A percentile compares a stretch with the other conserved stretches of the same genome.
Conservation (phyloP, 2,329 filamentous ascomycete species). For the Aspergillus arachidicola region DNA sequence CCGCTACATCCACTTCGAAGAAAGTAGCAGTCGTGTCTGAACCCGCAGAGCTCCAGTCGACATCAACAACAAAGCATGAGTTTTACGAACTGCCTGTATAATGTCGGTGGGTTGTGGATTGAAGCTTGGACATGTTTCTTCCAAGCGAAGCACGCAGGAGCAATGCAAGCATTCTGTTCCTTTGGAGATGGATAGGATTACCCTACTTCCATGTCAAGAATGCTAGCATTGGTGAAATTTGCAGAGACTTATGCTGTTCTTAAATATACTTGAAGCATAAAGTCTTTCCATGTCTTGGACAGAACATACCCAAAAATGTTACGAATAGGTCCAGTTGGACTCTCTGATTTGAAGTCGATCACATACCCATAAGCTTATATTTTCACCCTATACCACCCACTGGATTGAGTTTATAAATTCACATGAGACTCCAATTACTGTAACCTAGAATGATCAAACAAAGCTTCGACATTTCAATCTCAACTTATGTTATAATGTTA, state of each 20-base stretch:
- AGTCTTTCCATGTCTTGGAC: too few relatives aligned
- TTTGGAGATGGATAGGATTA: background rate
- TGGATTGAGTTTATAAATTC: background rate
- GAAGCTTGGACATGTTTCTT: background rate
- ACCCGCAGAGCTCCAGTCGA: background rate
- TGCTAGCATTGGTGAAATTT: background rate
- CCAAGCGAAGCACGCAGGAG: background rate
- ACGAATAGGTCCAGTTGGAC: too few relatives aligned
- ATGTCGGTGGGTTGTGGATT: background rate
- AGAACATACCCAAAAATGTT: too few relatives aligned
- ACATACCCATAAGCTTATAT: background rate
- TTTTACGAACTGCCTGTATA: background rate
- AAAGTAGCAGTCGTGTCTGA: background rate
- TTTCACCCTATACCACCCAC: too few relatives aligned
- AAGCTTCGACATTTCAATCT: background rate
- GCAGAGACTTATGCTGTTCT: background rate
- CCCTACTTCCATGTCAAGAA: background rate
- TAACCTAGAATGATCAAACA: background rate
- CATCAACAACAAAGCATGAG: background rate
- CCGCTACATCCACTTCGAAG: background rate
- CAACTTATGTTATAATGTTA: background rate
- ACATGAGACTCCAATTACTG: background rate
- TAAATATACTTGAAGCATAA: too few relatives aligned
- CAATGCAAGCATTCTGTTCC: background rate
- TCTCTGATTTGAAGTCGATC: too few relatives aligned